Base-by-base conservation (phyloP, 108 stramenopile genomes). In the Epithemia pelagica region DNA sequence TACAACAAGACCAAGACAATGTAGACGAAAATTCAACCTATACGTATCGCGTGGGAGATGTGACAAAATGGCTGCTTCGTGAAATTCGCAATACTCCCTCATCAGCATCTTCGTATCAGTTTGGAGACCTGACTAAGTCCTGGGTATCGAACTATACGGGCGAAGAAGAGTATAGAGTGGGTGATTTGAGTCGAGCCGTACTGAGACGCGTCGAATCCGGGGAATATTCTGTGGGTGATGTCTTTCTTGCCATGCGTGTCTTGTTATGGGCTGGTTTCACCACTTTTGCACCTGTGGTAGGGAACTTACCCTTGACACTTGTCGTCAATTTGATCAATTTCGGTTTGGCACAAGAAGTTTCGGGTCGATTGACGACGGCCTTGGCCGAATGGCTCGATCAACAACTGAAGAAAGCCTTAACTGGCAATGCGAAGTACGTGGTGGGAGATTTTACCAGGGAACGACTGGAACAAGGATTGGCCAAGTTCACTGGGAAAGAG, bases 391-490 rank as follows among this genome's bases (percentile, higher is more conserved):
- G 32, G 22, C n/a, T 73, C 24, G 72, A 73, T 62, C 27, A 63
- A 24, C 33, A 66, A 0, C 30, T 73, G 29, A 73, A 73, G 33
- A 30, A 67, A 37, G 59, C 66, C 30, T 30, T 73, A 2, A 62
- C 66, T 0, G 72, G 72, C 1, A 54, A 67, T 32, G 57, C 46
- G 0, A 52, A 73, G 0, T 73, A 73, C 31, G 23, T 58, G 20
- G 0, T 73, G 2, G 72, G 72, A 10, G 72, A 73, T 33, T 7
- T 61, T 7, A 73, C 72, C 5, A 67, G 61, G 46, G 52, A 65
- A 21, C 22, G 26, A n/a, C 21, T 58, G 25, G 7, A 23, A 26
- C 7, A 27, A 58, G 62, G 61, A 24, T 24, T 71, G 10, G n/a
- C 55, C 15, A 57, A 64, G 2, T 71, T 64, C 24, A 71, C 54